Base-by-base conservation (phyloP, 345 rosid species). In the Populus nigra region DNA sequence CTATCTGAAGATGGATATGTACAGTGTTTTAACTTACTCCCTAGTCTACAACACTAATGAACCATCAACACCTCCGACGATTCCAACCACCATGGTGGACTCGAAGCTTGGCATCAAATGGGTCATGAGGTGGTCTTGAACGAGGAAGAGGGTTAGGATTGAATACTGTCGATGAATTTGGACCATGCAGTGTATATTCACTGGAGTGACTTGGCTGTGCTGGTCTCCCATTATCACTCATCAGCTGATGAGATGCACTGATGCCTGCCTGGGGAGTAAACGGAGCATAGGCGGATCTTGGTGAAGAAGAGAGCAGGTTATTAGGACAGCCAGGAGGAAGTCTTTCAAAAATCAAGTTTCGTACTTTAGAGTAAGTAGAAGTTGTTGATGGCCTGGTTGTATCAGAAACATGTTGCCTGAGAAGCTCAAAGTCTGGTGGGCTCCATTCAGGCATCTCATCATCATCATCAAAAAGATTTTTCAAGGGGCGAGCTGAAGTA, bases 361-460 rank as follows among this genome's bases (percentile, higher is more conserved):
- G 69, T 16, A 20, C 62, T 36, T 20, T 27, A n/a, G 67, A 76
- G 55, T 2, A 66, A 3, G 36, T 57, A 12, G 22, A 62, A 66
- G 78, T 47, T 50, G 47, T 47, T 59, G 76, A 25, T 67, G 57
- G 55, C 29, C 2, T 39, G 47, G 31, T 41, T 47, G 73, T 35
- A 29, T 12, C 43, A 5, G 53, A 68, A 39, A 49, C 70, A 33
- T 33, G 36, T 33, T 66, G 71, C 57, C 67, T 74, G 41, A 10
- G 2, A 65, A 68, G 67, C 57, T 65, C 45, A 20, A 23, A 35
- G 29, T 72, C 15, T 43, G 78, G 82, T 18, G 80, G 86, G 69
- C 73, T 53, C 84, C 84, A 68, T 75, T 81, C 80, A 55, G 84
- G 82, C 67, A 80, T 75, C 68, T 84, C 82, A 13, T 72, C 84